Evolutionary conservation across 129 eudicot species (phyloP).

Genomic region (Escallonia herrerae): DNA sequence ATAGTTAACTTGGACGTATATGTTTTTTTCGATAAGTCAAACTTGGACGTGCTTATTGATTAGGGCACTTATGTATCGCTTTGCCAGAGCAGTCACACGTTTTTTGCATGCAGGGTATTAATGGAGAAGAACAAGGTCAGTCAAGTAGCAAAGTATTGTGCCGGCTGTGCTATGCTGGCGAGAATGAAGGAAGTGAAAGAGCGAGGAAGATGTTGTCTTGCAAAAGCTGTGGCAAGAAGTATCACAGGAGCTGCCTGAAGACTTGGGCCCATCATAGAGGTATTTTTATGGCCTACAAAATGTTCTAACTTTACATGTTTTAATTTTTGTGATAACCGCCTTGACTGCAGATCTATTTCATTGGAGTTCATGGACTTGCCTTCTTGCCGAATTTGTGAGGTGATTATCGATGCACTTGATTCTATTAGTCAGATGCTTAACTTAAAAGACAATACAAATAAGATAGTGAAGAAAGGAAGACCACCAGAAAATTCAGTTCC

Average conservation of each 20-base stretch:
- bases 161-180: constrained; percentile 83
- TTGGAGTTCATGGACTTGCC: constrained; percentile 93
- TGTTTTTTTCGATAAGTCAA: neutral
- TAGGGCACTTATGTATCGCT: neutral
- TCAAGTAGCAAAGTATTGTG: constrained; percentile 78
- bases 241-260: constrained; percentile 83
- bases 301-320: constrained; percentile 2
- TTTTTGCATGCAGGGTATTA: constrained; percentile 33
- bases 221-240: constrained; percentile 81
- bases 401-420: constrained; percentile 9
- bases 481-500: no score
- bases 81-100: constrained; percentile 1
- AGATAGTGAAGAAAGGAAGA: no score
- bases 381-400: constrained; percentile 90
- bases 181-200: constrained; percentile 77
- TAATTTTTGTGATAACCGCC: constrained; percentile 13
- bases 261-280: constrained; percentile 93
- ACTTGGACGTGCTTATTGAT: no score
- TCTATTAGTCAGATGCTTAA: no score
- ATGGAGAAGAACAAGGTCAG: constrained; percentile 62
- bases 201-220: constrained; percentile 88
- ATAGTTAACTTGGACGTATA: neutral
- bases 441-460: no score
- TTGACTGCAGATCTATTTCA: constrained; percentile 79
- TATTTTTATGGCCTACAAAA: constrained; percentile 13